Base-by-base conservation (phyloP, 768 basidiomycete species). In the Tylopilus sp. region DNA sequence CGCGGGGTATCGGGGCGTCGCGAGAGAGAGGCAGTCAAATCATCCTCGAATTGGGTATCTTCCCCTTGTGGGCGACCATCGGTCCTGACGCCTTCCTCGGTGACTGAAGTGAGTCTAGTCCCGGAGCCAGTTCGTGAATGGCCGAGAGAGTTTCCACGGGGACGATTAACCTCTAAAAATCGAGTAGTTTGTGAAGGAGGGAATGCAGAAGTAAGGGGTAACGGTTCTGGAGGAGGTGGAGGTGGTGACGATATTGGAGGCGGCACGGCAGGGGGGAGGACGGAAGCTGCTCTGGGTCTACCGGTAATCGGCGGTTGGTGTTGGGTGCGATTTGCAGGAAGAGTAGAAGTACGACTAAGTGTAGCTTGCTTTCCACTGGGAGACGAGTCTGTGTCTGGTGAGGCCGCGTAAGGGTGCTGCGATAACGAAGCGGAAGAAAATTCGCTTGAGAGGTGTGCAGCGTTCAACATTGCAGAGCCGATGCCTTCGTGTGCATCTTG, bases 231-330 rank as follows among this genome's bases (percentile, higher is more conserved):
- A 42, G 70, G 68, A 1, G 86, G 81, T 0, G 82, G 84, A 0
- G 87, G 87, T 13, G 82, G 73, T 4, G 82, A 77, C 43, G 76
- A 74, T 17, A 76, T 72, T 28, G 88, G 88, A 16, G 84, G 86
- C 3, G 87, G 88, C 0, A 75, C 78, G 38, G 81, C 77, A 12
- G 85, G 85, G 6, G 85, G 85, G 33, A 89, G 78, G 11, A 75
- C 76, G 50, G 87, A 84, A 37, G 76, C 68, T 51, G 85, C 78
- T 51, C 79, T 71, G 33, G 84, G 76, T 54, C 83, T 76, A 36
- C 72, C 66, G 16, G 64, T 59, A 22, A 59, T 45, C 10, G 60
- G 40, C 21, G 62, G 40, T 40, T 64, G 63, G 41, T 62, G 62
- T 26, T 62, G 66, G 31, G 61, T 53, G n/a, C 68, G 68, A 52